Conservation (phyloP, 2,329 filamentous ascomycete species). For the Tolypocladium capitatum region DNA sequence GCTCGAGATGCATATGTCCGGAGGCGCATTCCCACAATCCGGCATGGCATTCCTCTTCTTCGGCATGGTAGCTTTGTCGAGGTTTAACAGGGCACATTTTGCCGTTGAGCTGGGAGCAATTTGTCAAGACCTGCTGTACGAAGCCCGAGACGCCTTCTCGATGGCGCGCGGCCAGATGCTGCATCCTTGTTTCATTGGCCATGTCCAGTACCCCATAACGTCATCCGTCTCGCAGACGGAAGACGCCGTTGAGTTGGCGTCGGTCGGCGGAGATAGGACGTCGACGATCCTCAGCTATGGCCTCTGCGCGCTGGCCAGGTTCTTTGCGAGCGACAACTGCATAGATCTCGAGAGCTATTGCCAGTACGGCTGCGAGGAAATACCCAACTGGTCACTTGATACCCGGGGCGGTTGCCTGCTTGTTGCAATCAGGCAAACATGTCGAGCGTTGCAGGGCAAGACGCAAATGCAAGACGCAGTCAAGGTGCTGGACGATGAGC, state of each 20-base stretch:
- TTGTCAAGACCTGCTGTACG: slow-evolving; percentile 50
- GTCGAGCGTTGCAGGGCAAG: slow-evolving; percentile 62
- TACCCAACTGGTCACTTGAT: slow-evolving; percentile 59
- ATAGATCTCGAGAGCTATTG: slow-evolving; percentile 58
- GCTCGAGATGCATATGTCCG: slow-evolving; percentile 49
- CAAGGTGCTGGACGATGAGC: slow-evolving; percentile 53
- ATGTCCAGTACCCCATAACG: slow-evolving; percentile 50
- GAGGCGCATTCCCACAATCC: slow-evolving; percentile 55
- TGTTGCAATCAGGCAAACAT: slow-evolving; percentile 51
- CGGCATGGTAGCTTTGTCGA: slow-evolving; percentile 50
- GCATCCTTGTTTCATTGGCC: slow-evolving; percentile 56
- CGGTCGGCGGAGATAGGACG: slow-evolving; percentile 55
- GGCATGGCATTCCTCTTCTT: slow-evolving; percentile 56
- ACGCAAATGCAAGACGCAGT: slow-evolving; percentile 38
- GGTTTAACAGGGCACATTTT: slow-evolving; percentile 59
- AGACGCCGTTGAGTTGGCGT: slow-evolving; percentile 51
- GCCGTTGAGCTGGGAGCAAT: slow-evolving; percentile 51
- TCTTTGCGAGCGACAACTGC: slow-evolving; percentile 58
- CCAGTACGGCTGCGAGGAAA: slow-evolving; percentile 59
- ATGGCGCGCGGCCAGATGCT: slow-evolving; percentile 56
- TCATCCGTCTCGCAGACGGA: slow-evolving; percentile 48
- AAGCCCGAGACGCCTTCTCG: slow-evolving; percentile 49
- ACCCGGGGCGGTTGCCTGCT: slow-evolving; percentile 59
- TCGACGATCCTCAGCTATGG: slow-evolving; percentile 61
- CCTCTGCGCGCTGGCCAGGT: slow-evolving; percentile 49